phyloP scores from a whole-genome alignment of 306 rosid genomes.

The Alnus glutinosa region DNA sequence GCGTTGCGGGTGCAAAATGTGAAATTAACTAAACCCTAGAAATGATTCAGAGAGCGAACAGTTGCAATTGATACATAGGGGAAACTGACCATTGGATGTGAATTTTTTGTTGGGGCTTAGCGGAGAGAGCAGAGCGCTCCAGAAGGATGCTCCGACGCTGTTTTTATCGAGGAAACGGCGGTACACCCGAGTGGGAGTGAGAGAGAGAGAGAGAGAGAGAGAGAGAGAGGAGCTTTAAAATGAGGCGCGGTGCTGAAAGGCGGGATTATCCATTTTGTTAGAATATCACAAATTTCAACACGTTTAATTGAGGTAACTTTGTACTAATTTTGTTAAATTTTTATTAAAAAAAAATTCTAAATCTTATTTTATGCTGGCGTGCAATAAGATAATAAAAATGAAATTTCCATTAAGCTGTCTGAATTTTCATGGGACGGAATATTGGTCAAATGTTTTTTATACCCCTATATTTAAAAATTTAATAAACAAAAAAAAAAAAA shows the following conservation, averaged over 20 bases:
- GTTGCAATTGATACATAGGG: not conserved
- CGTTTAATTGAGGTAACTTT: no score
- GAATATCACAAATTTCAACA: no score
- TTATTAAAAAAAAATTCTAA: no score
- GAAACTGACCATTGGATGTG: not conserved
- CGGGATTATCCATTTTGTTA: conserved; percentile 27
- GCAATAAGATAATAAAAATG: no score
- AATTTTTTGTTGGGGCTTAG: not conserved
- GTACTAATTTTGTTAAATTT: no score
- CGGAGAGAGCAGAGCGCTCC: not conserved
- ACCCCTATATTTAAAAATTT: no score
- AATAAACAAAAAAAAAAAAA: no score
- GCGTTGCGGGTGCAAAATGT: not conserved
- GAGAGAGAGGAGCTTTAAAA: conserved; percentile 26
- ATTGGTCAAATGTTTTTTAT: no score
- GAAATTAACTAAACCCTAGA: conserved; percentile 16
- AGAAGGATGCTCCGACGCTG: not conserved
- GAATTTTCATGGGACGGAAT: no score
- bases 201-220: not conserved
- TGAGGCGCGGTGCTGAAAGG: conserved; percentile 12
- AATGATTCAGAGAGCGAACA: not conserved
- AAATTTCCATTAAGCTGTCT: no score
- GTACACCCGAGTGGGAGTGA: not conserved
- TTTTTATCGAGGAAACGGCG: not conserved
- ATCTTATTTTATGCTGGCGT: no score